A percentile compares a stretch with the other conserved stretches of the same genome.
Conservation (phyloP, 768 basidiomycete species). For the Kwoniella bestiolae region DNA sequence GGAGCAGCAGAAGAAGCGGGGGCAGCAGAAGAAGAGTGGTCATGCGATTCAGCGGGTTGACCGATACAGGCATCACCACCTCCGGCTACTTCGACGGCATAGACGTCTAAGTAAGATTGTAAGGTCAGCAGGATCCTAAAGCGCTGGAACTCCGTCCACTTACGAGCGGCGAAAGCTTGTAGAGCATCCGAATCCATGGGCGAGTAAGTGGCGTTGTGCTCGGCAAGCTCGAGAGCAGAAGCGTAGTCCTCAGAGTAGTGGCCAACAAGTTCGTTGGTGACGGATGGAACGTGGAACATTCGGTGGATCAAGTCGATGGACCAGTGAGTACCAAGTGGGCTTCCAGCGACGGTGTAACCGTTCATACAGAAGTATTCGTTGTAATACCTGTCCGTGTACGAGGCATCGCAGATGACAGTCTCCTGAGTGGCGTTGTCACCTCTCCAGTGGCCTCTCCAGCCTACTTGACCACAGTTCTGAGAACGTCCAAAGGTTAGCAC, state of each 20-base stretch:
- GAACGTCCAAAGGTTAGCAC: too few species aligned
- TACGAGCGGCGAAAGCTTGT: slow-evolving; percentile 52
- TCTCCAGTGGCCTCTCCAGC: slow-evolving; percentile 57
- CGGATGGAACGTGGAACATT: slow-evolving; percentile 51
- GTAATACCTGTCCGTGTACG: slow-evolving; percentile 46
- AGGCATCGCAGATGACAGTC: slow-evolving; percentile 54
- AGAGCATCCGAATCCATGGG: slow-evolving; percentile 52
- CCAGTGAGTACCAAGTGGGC: slow-evolving; percentile 46
- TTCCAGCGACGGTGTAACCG: slow-evolving; percentile 42
- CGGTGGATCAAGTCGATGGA: slow-evolving; percentile 55
- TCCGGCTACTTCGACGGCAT: slow-evolving; percentile 47
- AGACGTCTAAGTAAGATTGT: slow-evolving; percentile 24
- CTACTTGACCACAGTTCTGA: slow-evolving; percentile 46
- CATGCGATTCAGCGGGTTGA: slow-evolving; percentile 18
- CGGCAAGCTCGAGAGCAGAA: slow-evolving; percentile 48
- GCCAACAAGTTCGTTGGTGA: slow-evolving; percentile 42
- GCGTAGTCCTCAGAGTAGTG: slow-evolving; percentile 49
- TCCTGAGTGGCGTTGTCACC: slow-evolving; percentile 55
- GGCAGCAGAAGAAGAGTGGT: slow-evolving; percentile 6
- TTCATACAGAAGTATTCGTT: slow-evolving; percentile 48
- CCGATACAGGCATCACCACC: slow-evolving; percentile 46
- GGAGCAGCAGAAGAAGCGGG: slow-evolving; percentile 24
- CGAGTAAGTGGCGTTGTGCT: slow-evolving; percentile 44
- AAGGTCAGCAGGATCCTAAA: background rate
- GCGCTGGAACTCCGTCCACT: background rate